Percentiles rank a stretch among this genome's conserved stretches.
Evolutionary conservation across 2,329 filamentous ascomycete genomes (phyloP).

Genomic region (Penicillium sp.): DNA sequence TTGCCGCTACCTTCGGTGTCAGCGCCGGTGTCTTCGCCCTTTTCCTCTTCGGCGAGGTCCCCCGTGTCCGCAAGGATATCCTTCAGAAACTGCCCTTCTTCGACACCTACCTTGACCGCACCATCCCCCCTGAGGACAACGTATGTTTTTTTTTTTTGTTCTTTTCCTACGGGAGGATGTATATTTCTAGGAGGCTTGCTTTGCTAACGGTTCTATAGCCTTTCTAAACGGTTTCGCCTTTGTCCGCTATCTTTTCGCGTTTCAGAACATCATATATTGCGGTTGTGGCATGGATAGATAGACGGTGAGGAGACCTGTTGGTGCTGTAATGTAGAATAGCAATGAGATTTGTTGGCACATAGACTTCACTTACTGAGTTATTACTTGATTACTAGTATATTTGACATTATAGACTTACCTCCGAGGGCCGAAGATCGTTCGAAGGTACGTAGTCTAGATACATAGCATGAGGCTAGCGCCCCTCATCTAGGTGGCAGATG

Average conservation of each 20-base stretch:
- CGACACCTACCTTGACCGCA: conserved; percentile 60
- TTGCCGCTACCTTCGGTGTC: conserved; percentile 61
- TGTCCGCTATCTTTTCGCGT: conserved; percentile 28
- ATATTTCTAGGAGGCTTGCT: background rate
- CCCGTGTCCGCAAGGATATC: conserved; percentile 66
- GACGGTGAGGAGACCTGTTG: conserved; percentile 21
- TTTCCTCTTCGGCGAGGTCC: conserved; percentile 69
- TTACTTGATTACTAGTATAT: background rate
- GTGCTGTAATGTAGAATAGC: conserved; percentile 43
- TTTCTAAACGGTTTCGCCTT: conserved; percentile 43
- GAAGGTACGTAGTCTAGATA: no score
- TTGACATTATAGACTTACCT: background rate
- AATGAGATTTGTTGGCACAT: conserved; percentile 43
- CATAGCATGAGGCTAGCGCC: no score
- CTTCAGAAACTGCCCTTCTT: conserved; percentile 65
- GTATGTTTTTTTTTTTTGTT: conserved; percentile 41
- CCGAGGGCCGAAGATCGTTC: no score
- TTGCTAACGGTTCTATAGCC: conserved; percentile 36
- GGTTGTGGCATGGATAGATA: conserved; percentile 19
- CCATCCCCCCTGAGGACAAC: conserved; percentile 68
- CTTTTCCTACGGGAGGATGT: background rate
- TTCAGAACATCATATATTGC: conserved; percentile 19
- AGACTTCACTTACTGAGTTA: conserved; percentile 26
- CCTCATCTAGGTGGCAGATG: no score
- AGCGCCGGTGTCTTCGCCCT: conserved; percentile 63